Conservation (phyloP, 2,329 filamentous ascomycete genomes). For the Fusarium tanahbumbuense region DNA sequence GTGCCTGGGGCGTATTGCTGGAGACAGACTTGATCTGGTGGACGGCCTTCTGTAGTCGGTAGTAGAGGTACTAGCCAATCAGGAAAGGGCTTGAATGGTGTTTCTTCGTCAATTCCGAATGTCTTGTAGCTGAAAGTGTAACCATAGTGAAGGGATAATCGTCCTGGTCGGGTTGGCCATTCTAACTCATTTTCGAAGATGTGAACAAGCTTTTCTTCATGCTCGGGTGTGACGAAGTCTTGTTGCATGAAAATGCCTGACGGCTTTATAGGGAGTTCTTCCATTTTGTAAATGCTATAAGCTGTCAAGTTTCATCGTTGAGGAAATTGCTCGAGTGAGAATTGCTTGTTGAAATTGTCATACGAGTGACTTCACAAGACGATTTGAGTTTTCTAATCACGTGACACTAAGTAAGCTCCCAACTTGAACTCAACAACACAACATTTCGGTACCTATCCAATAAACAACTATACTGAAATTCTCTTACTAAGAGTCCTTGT, state of each 20-base stretch:
- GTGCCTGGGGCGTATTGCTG: conserved; percentile 70
- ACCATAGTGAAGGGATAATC: conserved; percentile 65
- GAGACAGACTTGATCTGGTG: conserved; percentile 68
- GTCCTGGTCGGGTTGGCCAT: conserved; percentile 59
- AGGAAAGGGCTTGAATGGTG: conserved; percentile 63
- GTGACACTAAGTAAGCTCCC: no score
- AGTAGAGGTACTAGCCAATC: conserved; percentile 63
- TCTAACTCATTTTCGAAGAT: conserved; percentile 57
- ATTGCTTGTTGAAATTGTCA: not conserved
- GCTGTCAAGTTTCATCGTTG: fast-evolving
- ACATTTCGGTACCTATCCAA: no score
- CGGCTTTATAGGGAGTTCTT: conserved; percentile 45
- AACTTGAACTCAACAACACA: no score
- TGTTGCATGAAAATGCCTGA: conserved; percentile 57
- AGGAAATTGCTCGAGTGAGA: no score
- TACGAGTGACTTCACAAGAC: not conserved
- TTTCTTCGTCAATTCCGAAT: conserved; percentile 63
- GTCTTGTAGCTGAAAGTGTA: conserved; percentile 70
- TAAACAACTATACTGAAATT: no score
- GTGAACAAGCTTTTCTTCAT: conserved; percentile 58
- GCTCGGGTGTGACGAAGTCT: conserved; percentile 59
- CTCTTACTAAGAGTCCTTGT: no score
- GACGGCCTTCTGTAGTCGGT: conserved; percentile 56
- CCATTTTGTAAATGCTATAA: conserved; percentile 37
- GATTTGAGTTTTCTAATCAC: conserved; percentile 10